Evolutionary conservation across 129 eudicot genomes (phyloP), one percentile per base, ranked within the genome.

Genomic region (Silybum marianum): DNA sequence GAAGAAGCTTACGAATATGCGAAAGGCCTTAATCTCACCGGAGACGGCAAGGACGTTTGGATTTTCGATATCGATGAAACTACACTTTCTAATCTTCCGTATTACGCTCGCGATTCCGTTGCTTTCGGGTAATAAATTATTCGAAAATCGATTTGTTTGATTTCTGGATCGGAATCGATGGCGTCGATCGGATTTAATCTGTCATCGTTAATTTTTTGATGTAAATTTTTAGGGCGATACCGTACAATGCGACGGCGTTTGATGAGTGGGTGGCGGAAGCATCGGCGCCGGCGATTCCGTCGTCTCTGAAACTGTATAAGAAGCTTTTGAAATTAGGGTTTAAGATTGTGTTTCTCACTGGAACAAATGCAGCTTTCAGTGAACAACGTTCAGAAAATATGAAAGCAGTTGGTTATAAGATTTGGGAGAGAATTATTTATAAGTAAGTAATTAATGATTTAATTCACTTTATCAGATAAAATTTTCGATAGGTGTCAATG

Each of bases 1-100:
- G 70, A 6, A 2, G 86, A 66, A 12, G 90, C 93, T 3, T 67
- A 70, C 21, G 54, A 72, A 0, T 87, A 82, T 54, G 90, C 89
- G 9, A 69, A 78, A 39, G 62, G 77, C 28, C 77, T 86, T 14
- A 65, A 75, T 19, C 44, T 87, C n/a, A 75, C 77, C 34, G 74
- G 75, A 7, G 90, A 86, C 13, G 92, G 90, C 21, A 88, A 82
- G 46, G 92, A 88, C 28, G 40, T 80, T 80, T 91, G 97, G 97
- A 80, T 91, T 2, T 88, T 91, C 24, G 94, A 91, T 32, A 78
- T 91, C 13, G 97, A 89, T 28, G 91, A 89, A 54, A 91, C 91
- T 21, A 71, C 87, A 1, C 88, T 91, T 6, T 89, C 91, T 36
- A 89, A 89, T 51, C 2, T 87, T 9, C 91, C 91, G 2, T 89